phyloP scores from a whole-genome alignment of 2,329 filamentous ascomycete genomes.

The Chrysosporium keratinophilum region DNA sequence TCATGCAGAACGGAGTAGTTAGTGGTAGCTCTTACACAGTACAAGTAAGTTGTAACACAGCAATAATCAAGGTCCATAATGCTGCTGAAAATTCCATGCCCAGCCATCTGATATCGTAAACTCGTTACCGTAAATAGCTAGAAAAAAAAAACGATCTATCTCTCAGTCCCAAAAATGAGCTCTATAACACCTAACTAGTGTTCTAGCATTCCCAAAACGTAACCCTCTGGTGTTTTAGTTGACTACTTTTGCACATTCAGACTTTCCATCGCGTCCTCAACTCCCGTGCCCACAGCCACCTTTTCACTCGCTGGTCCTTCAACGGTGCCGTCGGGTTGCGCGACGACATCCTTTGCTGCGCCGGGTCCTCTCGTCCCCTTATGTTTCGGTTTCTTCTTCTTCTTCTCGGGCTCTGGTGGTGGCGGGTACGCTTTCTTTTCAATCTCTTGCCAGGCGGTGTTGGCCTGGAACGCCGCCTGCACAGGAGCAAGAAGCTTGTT shows the following conservation, averaged over 20 bases:
- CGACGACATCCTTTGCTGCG: neutral
- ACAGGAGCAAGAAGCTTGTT: conserved; percentile 68
- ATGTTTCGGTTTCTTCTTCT: conserved; percentile 64
- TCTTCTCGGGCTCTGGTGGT: conserved; percentile 53
- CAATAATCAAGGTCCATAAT: no score
- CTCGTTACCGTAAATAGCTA: no score
- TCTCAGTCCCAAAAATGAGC: no score
- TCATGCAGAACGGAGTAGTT: no score
- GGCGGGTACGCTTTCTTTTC: conserved; percentile 73
- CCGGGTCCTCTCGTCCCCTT: conserved; percentile 57
- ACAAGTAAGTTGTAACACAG: no score
- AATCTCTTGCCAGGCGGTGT: conserved; percentile 69
- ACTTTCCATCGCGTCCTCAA: conserved; percentile 12
- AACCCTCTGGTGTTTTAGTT: no score
- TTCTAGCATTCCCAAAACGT: no score
- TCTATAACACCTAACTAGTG: no score
- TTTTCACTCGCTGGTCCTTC: conserved; percentile 8
- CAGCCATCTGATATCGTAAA: no score
- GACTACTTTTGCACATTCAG: conserved; percentile 5
- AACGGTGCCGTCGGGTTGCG: conserved; percentile 11
- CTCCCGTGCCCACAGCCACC: conserved; percentile 7
- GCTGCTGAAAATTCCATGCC: no score
- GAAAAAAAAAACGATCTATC: no score
- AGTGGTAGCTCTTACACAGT: no score
- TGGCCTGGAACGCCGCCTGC: conserved; percentile 58